Base-by-base conservation (phyloP, 2,329 filamentous ascomycete species). In the Cyphellophora attinorum region DNA sequence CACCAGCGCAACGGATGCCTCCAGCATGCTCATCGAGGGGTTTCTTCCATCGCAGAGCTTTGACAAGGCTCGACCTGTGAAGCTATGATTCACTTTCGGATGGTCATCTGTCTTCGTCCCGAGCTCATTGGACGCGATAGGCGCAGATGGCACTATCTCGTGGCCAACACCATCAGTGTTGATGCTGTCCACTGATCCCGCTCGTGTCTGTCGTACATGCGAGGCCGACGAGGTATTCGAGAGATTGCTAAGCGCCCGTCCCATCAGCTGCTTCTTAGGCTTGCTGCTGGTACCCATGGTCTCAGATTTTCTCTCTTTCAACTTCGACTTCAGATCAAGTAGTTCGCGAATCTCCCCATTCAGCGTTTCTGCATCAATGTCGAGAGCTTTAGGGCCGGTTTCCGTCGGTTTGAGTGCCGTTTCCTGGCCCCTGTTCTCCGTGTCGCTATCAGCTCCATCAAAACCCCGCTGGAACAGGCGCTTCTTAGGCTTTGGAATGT, bases 161-260 rank as follows among this genome's bases (percentile, higher is more conserved):
- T 50, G 55, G 14, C 53, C 53, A 5, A 52, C 25, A 6, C 51
- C 52, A 25, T 55, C 53, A 4, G 51, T 55, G 40, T 68, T 67
- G 6, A 67, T 51, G 15, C 64, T 67, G 39, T 67, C 65, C 36
- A 68, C 59, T n/a, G 64, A 67, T 48, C 62, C 65, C 17, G 64
- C 64, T 21, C 64, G 60, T 4, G 63, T 65, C 27, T 53, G 46
- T 13, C 46, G 38, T 3, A 44, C 8, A 19, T 44, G 38, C 4
- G 49, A 47, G 15, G 50, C 48, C 10, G 41, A 34, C 23, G 61
- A 63, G 12, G 55, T 49, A 32, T 58, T 55, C 5, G 62, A 65
- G 28, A 57, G 49, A 33, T 58, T 55, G 8, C 61, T 64, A 18
- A 57, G 51, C 10, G 61, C 61, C 33, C 62, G 54, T 19, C 62